Evolutionary conservation across 768 basidiomycete species (phyloP), one percentile per base, ranked within the genome.

Genomic region (Termitomyces titanicus): DNA sequence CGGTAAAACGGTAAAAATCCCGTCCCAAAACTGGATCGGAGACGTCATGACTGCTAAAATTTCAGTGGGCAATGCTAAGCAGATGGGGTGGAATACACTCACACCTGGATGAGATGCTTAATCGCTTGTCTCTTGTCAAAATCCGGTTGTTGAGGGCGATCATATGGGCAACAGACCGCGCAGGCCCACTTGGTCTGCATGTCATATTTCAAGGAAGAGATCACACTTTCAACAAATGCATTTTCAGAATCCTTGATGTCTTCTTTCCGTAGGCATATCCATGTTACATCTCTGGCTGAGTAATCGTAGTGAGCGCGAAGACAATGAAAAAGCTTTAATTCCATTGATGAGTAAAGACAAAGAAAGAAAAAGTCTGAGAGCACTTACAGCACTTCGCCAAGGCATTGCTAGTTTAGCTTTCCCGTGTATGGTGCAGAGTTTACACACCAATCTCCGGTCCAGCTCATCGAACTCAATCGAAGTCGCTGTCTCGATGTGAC

Each of bases 1-100:
- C 56, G 5, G 27, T 48, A 17, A 31, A 10, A n/a, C 56, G 56
- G 20, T 57, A 53, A 34, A 53, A 50, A 31, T 58, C 43, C 5
- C 10, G 13, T 11, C 43, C 24, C 13, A 57, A 15, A 17, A 53
- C 34, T 4, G 56, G 51, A 5, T 42, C 18, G 24, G 17, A 33
- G 17, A 47, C 42, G 6, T 22, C 9, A 29, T 47, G 38, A 10
- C 51, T 52, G 27, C 9, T 22, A n/a, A 10, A 15, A 51, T 31
- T 11, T 51, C 20, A 29, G 27, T 22, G 38, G 20, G 20, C 12
- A 17, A 40, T 47, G 35, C 24, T 38, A 34, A 10, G 13, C 24
- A 11, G 13, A 20, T n/a, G 29, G 27, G 11, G 24, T 2, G 24
- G 24, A n/a, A 25, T 11, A 25, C 7, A 25, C 35, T 49, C 10